Conservation (phyloP, 805 yeast genomes). For the Yarrowia sp. region DNA sequence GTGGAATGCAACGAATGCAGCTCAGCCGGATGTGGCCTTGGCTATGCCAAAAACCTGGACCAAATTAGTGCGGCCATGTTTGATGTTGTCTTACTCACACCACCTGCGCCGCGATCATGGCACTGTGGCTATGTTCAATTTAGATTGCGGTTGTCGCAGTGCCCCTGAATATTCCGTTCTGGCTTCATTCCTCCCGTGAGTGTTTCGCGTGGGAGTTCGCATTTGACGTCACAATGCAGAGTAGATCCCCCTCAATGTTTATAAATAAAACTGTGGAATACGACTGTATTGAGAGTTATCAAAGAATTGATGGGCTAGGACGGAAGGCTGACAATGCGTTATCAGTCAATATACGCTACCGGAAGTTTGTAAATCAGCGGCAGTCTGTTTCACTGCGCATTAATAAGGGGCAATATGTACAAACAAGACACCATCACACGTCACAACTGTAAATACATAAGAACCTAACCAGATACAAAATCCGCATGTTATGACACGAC, state of each 20-base stretch:
- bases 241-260: neutral
- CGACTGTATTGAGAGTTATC: too few relatives aligned
- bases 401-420: constrained; percentile 1
- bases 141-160: neutral
- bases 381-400: neutral
- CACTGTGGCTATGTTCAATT: too few relatives aligned
- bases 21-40: neutral
- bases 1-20: neutral
- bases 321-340: too few relatives aligned
- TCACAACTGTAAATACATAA: constrained; percentile 10
- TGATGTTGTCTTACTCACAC: too few relatives aligned
- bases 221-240: constrained; percentile 14
- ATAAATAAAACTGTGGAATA: neutral
- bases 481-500: constrained; percentile 26
- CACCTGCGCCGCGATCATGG: too few relatives aligned
- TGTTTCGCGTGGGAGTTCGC: neutral
- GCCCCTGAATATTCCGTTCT: neutral
- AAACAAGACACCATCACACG: neutral
- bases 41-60: too few relatives aligned
- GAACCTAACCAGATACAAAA: constrained; percentile 16
- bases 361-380: neutral
- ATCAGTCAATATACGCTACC: too few relatives aligned
- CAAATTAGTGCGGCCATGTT: too few relatives aligned
- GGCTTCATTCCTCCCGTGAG: neutral
- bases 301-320: neutral